phyloP scores from a whole-genome alignment of 169 alveolate species.

The Plasmodium inui region DNA sequence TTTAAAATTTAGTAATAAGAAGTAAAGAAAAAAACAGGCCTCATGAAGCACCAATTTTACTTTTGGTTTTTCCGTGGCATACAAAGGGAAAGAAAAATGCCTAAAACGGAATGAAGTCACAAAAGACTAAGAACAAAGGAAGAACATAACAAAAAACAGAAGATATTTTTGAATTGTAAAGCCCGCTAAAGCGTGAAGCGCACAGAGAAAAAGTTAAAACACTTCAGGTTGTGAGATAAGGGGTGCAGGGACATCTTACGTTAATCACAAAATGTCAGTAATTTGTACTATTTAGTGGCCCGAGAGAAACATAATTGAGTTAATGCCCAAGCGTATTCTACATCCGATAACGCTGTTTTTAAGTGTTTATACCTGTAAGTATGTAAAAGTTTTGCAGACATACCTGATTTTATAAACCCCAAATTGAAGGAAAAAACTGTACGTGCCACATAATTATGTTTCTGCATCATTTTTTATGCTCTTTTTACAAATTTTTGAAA shows the following conservation, averaged over 20 bases:
- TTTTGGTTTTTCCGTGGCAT: not conserved
- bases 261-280: not conserved
- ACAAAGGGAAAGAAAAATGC: not conserved
- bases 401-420: not conserved
- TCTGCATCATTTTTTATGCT: not conserved
- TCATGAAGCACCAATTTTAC: not conserved
- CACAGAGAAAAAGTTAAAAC: not conserved
- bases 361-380: not conserved
- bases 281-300: not conserved
- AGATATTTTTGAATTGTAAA: not conserved
- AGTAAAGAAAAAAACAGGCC: not conserved
- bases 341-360: not conserved
- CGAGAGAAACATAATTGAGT: not conserved
- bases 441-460: not conserved
- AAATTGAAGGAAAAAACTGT: not conserved
- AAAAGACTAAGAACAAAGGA: not conserved
- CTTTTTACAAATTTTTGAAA: not conserved
- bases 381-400: not conserved
- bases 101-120: not conserved
- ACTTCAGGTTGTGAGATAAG: not conserved
- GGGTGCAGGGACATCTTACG: not conserved
- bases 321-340: not conserved
- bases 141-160: not conserved
- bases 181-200: not conserved
- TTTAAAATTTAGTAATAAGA: not conserved